These are phyloP conservation scores for Termitomyces sp. DNA, from an alignment of 768 basidiomycete species.

Conservation along the genomic window DNA sequence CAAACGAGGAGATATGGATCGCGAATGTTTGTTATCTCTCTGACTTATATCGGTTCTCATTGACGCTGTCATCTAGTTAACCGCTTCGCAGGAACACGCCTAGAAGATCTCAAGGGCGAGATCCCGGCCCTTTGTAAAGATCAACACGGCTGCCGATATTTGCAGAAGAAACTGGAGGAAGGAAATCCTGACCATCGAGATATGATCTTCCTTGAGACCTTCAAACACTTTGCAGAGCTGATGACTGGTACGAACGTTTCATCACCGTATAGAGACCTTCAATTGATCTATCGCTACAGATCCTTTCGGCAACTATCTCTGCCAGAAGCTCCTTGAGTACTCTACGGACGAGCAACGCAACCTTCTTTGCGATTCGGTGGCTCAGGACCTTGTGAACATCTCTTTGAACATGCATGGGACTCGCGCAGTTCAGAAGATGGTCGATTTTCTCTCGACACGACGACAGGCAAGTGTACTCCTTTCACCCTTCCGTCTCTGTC, in stretches of 20 bases:
- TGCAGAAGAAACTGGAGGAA: slow-evolving; percentile 99
- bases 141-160: slow-evolving; percentile 96
- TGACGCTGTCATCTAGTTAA: slow-evolving; percentile 58
- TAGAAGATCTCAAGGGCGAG: slow-evolving; percentile 95
- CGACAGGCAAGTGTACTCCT: slow-evolving; percentile 69
- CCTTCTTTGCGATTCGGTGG: slow-evolving; percentile 95
- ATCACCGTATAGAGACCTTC: slow-evolving; percentile 2
- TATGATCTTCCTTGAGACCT: slow-evolving; percentile 99
- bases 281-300: slow-evolving; percentile 40
- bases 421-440: slow-evolving; percentile 99
- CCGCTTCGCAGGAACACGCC: slow-evolving; percentile 91
- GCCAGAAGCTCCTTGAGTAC: slow-evolving; percentile 95
- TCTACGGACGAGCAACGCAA: slow-evolving; percentile 97
- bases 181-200: slow-evolving; percentile 94
- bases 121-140: slow-evolving; percentile 95
- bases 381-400: slow-evolving; percentile 95
- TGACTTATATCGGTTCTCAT: background rate
- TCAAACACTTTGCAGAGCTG: slow-evolving; percentile 94
- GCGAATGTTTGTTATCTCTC: slow-evolving; percentile 55
- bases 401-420: slow-evolving; percentile 99
- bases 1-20: slow-evolving; percentile 90
- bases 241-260: slow-evolving; percentile 75
- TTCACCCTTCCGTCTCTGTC: slow-evolving; percentile 34
- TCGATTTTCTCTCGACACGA: slow-evolving; percentile 95
- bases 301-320: slow-evolving; percentile 98